Conservation (phyloP, 345 rosid species). For the Dovyalis caffra region DNA sequence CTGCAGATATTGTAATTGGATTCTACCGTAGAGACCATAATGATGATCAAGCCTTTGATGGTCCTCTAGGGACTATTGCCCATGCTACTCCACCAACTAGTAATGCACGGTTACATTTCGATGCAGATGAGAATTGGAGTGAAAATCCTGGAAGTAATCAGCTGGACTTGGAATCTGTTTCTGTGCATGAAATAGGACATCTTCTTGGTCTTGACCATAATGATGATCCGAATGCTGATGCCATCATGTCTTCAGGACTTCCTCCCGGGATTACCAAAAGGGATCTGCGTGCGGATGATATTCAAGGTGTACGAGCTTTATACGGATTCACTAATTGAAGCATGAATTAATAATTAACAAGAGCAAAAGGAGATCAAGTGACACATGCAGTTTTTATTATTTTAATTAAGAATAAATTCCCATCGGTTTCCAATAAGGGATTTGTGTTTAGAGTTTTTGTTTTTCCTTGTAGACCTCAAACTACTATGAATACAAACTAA, state of each 20-base stretch:
- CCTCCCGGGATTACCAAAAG: neutral
- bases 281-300: conserved; percentile 7
- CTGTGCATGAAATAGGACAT: conserved; percentile 32
- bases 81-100: conserved; percentile 17
- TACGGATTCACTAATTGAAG: neutral
- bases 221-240: neutral
- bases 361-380: too few relatives aligned
- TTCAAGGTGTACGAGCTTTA: neutral
- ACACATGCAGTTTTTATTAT: too few relatives aligned
- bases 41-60: conserved; percentile 16
- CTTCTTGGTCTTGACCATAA: conserved; percentile 28
- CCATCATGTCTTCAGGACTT: conserved; percentile 23
- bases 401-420: too few relatives aligned
- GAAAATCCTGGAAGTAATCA: conserved; percentile 1
- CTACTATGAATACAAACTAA: too few relatives aligned
- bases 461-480: too few relatives aligned
- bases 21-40: conserved; percentile 18
- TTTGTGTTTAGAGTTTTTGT: too few relatives aligned
- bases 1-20: conserved; percentile 14
- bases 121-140: conserved; percentile 28
- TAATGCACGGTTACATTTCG: conserved; percentile 12
- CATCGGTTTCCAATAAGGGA: too few relatives aligned
- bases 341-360: too few relatives aligned
- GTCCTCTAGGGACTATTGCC: conserved; percentile 8
- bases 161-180: conserved; percentile 29